Percentiles rank a stretch among this genome's conserved stretches.
Evolutionary conservation across 2,329 filamentous ascomycete species (phyloP).

Genomic region (Colletotrichum gigasporum): DNA sequence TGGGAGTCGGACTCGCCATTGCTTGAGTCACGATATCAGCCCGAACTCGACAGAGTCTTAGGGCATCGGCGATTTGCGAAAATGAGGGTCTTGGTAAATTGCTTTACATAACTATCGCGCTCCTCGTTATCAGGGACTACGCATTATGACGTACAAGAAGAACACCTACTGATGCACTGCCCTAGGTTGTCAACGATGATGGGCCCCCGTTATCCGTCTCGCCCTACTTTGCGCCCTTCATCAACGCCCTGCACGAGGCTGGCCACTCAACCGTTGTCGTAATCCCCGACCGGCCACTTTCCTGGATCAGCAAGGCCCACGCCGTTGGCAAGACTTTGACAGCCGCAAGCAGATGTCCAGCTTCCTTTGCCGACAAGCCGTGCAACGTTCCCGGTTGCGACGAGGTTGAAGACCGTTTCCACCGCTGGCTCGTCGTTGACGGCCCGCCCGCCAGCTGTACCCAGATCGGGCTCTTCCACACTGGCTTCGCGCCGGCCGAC

Average conservation of each 20-base stretch:
- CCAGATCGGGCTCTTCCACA: conserved; percentile 68
- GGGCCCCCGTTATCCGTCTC: conserved; percentile 68
- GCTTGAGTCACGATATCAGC: not conserved
- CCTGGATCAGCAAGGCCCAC: conserved; percentile 82
- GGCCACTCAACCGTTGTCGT: conserved; percentile 76
- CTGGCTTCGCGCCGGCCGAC: conserved; percentile 36
- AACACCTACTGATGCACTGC: conserved; percentile 11
- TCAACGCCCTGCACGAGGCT: conserved; percentile 60
- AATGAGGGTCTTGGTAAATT: conserved; percentile 30
- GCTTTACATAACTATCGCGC: not conserved
- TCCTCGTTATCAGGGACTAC: not conserved
- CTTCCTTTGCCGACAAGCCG: conserved; percentile 6
- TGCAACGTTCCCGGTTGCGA: conserved; percentile 46
- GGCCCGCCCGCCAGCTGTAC: conserved; percentile 68
- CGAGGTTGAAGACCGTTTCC: conserved; percentile 49
- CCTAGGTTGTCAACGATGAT: conserved; percentile 61
- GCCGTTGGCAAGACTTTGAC: conserved; percentile 72
- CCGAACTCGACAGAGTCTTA: not conserved
- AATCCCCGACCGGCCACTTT: conserved; percentile 75
- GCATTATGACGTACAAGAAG: not conserved
- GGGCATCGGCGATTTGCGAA: conserved; percentile 22
- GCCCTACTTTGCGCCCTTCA: conserved; percentile 67
- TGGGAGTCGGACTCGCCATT: not conserved
- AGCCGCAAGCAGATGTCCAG: conserved; percentile 28
- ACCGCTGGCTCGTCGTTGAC: conserved; percentile 67